Evolutionary conservation across 2,329 filamentous ascomycete genomes (phyloP), one percentile per base, ranked within the genome.

Genomic region (Dactylellina sp.): DNA sequence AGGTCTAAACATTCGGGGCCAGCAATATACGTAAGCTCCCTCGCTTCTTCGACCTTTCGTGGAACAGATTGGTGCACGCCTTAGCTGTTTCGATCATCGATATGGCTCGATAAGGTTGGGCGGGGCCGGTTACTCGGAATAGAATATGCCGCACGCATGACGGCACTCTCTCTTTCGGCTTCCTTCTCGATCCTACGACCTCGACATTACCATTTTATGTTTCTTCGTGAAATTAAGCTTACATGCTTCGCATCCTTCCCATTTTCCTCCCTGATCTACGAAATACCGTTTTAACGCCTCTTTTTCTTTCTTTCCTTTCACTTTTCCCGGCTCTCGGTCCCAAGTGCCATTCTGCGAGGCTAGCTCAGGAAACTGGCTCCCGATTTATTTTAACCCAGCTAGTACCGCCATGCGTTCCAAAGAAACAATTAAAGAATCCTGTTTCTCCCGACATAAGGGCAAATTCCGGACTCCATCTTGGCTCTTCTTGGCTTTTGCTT

Each of bases 401-500:
- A 32, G 9, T 32, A 32, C 28, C 9, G 28, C 28, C 28, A 32
- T 32, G 14, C 9, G 3, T 14, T 40, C 5, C 12, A 6, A 40
- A 40, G 9, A 22, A 28, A 24, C 7, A 2, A 47, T 32, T 24
- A 6, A 66, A n/a, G n/a, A n/a, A 57, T 57, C 62, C 62, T 66
- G 62, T 56, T 66, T 56, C 52, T 66, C 40, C 62, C 62, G 52
- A 57, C 44, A 60, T 40, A 59, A 68, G 63, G 63, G 53, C 63
- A 59, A 68, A 68, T 68, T 68, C 63, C 63, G 63, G 63, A 68
- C 63, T 68, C 63, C 63, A 68, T 62, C 65, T 71, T 71, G 56
- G 56, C 65, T 63, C 49, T n/a, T 14, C 59, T 57, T 71, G 57
- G 57, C 59, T 53, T 71, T 57, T 63, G 50, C 57, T 71, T 63